Base-by-base conservation (phyloP, 306 rosid genomes). In the Notholithocarpus densiflorus region DNA sequence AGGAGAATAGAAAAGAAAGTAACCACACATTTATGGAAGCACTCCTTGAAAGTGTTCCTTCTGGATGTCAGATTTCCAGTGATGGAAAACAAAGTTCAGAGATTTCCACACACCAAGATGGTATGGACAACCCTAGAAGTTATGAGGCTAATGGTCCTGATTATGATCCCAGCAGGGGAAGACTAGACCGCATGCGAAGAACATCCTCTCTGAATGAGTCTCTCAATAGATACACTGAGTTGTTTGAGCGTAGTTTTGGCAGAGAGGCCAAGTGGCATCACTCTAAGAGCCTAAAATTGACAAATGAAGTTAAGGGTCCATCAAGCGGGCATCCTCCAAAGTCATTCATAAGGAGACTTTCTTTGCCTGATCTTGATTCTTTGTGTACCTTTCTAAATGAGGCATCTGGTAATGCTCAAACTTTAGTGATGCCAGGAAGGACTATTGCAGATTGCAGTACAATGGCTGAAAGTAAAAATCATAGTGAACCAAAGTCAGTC, bases 291-390 rank as follows among this genome's bases (percentile, higher is more conserved):
- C 71, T 91, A 68, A 91, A 75, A 78, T 75, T 82, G 87, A 76
- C 82, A 76, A 83, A 77, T 82, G 98, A 89, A 65, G 91, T 88
- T 51, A 86, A 82, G 69, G 62, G 68, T 83, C 80, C 74, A 66
- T 81, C 71, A 74, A 81, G 79, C 74, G 80, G 83, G 26, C 51
- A 1, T 82, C 84, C 79, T 85, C 87, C 51, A 73, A 86, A 72
- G 73, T 83, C 84, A 72, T 61, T 70, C 31, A 89, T 90, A 82
- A 90, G 98, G 81, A 93, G 92, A 64, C 82, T 91, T 24, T 96
- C 99, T 53, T 77, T 89, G 82, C 93, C 99, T 66, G 88, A 84
- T 88, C 73, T 91, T 18, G 97, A 92, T 77, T 76, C 84, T 70
- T 12, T 95, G 37, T 77, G 89, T 82, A 89, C 94, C 82, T 82